Evolutionary conservation across 805 yeast species (phyloP), one percentile per base, ranked within the genome.

Genomic region (Wickerhamomyces canadensis): DNA sequence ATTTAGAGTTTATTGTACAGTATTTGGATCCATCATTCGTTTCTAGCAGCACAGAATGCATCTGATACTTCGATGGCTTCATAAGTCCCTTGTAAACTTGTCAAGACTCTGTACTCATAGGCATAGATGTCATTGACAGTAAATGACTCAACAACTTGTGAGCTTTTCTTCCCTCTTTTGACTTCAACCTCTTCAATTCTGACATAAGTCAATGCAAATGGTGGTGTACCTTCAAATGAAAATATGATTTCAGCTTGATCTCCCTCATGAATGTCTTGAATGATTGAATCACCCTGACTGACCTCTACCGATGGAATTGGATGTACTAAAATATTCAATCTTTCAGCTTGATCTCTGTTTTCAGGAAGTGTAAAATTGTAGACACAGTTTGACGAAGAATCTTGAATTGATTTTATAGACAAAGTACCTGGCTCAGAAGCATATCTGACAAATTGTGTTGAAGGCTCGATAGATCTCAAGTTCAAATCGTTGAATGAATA

Each of bases 61-160:
- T 93, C 99, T 31, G 76, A 76, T n/a, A 93, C 77, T 54, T 82
- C 88, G 31, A 87, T 74, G 6, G 97, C 97, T 60, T 89, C 96
- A 55, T 93, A 93, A 4, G 86, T 82, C 32, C 99, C 99, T 58
- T 89, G 96, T 46, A 86, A 64, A 48, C 85, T 83, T 2, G 95
- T 91, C 52, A 71, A 65, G 7, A 85, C 80, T 37, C 78, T 71
- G 55, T 86, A 78, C 49, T 80, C 84, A 52, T 78, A 64, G 2
- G 74, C 81, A 61, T 74, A 65, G 31, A 93, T 85, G 45, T 82
- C 80, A 17, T 68, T 54, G 19, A 77, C 78, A 28, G 64, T 65
- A 37, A 65, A 68, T 2, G 78, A 72, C 37, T 82, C 85, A 26
- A 86, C 74, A 12, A 80, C 77, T 44, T 78, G 68, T 58, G 51